A percentile compares a stretch with the other conserved stretches of the same genome.
Conservation (phyloP, 768 basidiomycete species). For the Phaeolepiota aurea region DNA sequence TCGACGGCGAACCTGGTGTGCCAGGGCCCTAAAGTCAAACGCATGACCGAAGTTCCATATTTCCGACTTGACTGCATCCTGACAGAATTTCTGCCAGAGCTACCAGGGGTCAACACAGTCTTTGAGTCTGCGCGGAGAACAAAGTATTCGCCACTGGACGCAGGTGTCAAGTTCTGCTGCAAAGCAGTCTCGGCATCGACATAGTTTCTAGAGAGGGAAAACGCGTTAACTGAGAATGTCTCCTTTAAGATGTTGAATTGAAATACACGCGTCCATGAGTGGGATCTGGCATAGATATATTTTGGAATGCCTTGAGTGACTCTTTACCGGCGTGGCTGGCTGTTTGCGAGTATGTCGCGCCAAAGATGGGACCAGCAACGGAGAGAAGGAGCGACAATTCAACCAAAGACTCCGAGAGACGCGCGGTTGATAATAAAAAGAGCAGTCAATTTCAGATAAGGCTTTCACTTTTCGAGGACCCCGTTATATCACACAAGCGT, state of each 20-base stretch:
- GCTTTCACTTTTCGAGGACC: too few species aligned
- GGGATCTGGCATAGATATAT: slow-evolving; percentile 47
- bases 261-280: slow-evolving; percentile 64
- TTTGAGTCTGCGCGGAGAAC: slow-evolving; percentile 48
- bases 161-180: slow-evolving; percentile 47
- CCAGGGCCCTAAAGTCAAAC: too few species aligned
- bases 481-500: too few species aligned
- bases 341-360: slow-evolving; percentile 35
- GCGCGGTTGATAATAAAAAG: too few species aligned
- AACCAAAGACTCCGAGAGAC: too few species aligned
- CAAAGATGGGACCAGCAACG: slow-evolving; percentile 17
- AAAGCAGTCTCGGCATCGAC: slow-evolving; percentile 40
- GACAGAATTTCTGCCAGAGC: slow-evolving; percentile 52
- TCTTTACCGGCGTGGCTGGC: slow-evolving; percentile 35
- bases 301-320: slow-evolving; percentile 44
- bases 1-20: slow-evolving; percentile 56
- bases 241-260: too few species aligned
- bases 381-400: too few species aligned
- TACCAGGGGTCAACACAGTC: slow-evolving; percentile 33
- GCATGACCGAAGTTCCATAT: slow-evolving; percentile 43
- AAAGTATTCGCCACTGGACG: slow-evolving; percentile 42
- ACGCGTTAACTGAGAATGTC: slow-evolving; percentile 1
- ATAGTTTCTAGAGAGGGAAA: slow-evolving; percentile 24
- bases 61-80: slow-evolving; percentile 43
- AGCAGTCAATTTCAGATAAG: too few species aligned